Evolutionary conservation across 495 filamentous ascomycete genomes (phyloP), one percentile per base, ranked within the genome.

Genomic region (Neohortaea acidophila): DNA sequence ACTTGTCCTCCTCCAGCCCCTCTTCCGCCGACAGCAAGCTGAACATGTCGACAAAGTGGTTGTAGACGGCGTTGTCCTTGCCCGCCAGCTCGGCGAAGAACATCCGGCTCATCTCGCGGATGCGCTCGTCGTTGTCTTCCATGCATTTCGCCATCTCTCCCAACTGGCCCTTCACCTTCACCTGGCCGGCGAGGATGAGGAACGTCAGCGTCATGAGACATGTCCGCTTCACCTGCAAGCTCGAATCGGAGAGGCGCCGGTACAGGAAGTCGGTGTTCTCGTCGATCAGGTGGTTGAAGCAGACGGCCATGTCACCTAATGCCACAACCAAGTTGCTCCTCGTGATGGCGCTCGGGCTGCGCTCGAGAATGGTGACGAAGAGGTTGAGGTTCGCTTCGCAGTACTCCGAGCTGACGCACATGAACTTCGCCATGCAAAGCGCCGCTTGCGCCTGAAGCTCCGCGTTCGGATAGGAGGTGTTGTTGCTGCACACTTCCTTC

Each of bases 11-110:
- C 32, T 87, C 79, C 41, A 99, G 63, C 22, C 69, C 72, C 31
- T 68, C 68, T 48, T 91, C 86, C 0, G 84, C 81, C 30, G 81
- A 84, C 32, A 99, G 58, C 51, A 96, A 52, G 49, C 80, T 85
- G 59, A 99, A 99, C 83, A 99, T 99, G 51, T 99, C 91, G 9
- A 96, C 84, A 55, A 96, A 99, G 59, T 99, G 87, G 51, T 99
- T 99, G 52, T 99, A 99, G 2, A 99, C 84, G 0, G 91, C 91
- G 55, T 99, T 96, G 56, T 99, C 91, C 61, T 99, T 99, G 33
- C 83, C 92, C 22, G 82, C 79, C 10, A 99, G 66, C 61, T 99
- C 89, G 0, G 82, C 85, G 57, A 99, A 99, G 72, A 99, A 99
- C 91, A 96, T 99, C 21, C 84, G 67, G 18, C 84, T 79, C 47